phyloP scores from a whole-genome alignment of 179 eudicot genomes.

The Silene coronaria region DNA sequence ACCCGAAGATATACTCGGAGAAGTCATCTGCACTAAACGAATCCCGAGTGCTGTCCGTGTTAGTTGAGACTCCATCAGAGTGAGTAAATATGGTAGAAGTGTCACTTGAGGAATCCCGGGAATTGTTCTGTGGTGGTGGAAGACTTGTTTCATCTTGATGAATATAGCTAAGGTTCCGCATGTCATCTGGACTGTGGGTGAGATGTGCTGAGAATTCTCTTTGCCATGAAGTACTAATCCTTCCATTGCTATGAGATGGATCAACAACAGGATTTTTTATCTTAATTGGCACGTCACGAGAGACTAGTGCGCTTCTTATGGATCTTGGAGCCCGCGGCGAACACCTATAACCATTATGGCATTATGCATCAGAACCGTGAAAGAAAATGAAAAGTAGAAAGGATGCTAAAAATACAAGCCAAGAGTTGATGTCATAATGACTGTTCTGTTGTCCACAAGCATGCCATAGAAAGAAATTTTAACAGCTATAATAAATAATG shows the following conservation, averaged over 20 bases:
- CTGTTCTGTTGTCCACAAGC: neutral
- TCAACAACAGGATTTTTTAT: constrained; percentile 25
- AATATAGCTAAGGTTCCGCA: neutral
- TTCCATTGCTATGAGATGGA: constrained; percentile 25
- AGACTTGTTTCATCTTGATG: no score
- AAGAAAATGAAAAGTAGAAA: neutral
- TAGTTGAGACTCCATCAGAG: constrained; percentile 58
- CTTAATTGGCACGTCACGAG: constrained; percentile 36
- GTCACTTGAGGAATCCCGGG: constrained; percentile 56
- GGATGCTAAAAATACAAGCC: neutral
- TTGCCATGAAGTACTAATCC: constrained; percentile 23
- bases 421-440: neutral
- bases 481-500: neutral
- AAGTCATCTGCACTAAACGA: constrained; percentile 57
- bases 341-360: constrained; percentile 41
- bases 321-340: constrained; percentile 85
- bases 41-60: constrained; percentile 62
- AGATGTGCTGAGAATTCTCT: constrained; percentile 11
- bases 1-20: constrained; percentile 44
- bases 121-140: constrained; percentile 13
- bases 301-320: constrained; percentile 44
- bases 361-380: neutral
- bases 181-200: constrained; percentile 26
- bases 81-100: constrained; percentile 51
- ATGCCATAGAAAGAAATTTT: neutral